These are phyloP conservation scores for Metschnikowia picachoensis DNA, from an alignment of 805 yeast genomes.

Conservation along the genomic window DNA sequence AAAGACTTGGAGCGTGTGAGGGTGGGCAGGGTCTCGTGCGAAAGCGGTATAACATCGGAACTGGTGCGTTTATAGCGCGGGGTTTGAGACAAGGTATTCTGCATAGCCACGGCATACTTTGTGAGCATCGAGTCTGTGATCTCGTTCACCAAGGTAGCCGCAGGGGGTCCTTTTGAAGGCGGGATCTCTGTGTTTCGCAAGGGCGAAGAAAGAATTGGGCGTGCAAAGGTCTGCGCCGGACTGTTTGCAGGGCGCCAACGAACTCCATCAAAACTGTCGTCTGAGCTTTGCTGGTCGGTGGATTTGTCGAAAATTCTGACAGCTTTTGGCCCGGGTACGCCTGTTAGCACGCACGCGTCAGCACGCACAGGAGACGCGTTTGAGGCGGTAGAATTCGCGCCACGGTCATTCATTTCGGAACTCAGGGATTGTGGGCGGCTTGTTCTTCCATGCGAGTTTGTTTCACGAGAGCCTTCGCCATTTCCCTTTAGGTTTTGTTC, in stretches of 20 bases:
- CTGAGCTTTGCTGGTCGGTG: conserved; percentile 34
- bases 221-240: conserved; percentile 6
- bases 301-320: conserved; percentile 9
- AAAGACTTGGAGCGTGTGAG: conserved; percentile 37
- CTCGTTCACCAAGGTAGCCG: conserved; percentile 26
- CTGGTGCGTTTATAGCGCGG: conserved; percentile 34
- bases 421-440: background rate
- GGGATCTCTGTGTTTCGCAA: conserved; percentile 22
- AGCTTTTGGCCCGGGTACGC: background rate
- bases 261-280: conserved; percentile 43
- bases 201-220: conserved; percentile 42
- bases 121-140: conserved; percentile 35
- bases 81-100: conserved; percentile 27
- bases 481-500: background rate
- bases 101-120: conserved; percentile 41
- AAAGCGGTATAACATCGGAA: conserved; percentile 25
- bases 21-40: conserved; percentile 27
- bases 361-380: conserved; percentile 5
- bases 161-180: conserved; percentile 4
- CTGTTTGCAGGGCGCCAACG: conserved; percentile 22
- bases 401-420: background rate
- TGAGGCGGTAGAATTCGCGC: background rate
- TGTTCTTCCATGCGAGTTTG: background rate
- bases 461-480: background rate
- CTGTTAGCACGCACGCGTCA: conserved; percentile 2